phyloP scores from a whole-genome alignment of 2,329 filamentous ascomycete species.

The Curvularia sp. region DNA sequence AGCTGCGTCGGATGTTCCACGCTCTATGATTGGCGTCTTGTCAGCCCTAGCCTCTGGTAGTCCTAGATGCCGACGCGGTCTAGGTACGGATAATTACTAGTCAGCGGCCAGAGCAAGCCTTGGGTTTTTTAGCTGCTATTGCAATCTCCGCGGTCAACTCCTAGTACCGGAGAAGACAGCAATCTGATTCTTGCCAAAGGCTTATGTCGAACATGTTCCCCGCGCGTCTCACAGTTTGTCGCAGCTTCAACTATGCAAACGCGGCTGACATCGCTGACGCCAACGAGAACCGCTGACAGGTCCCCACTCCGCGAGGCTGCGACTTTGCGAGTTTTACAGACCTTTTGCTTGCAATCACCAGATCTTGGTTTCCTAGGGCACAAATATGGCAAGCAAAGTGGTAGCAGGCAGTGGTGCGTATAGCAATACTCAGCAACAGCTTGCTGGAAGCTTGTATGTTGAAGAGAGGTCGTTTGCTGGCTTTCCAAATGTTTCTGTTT shows the following conservation, averaged over 20 bases:
- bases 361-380: not conserved
- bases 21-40: not conserved
- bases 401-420: not conserved
- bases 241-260: not conserved
- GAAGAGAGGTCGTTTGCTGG: slow-evolving; percentile 10
- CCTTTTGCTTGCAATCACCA: not conserved
- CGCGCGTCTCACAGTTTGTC: not conserved
- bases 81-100: slow-evolving; percentile 1
- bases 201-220: not conserved
- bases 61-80: not conserved
- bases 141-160: not conserved
- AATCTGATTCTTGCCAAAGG: not conserved
- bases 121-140: not conserved
- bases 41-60: not conserved
- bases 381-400: not conserved
- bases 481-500: slow-evolving; percentile 16
- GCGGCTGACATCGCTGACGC: not conserved
- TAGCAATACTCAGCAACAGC: not conserved
- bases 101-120: not conserved
- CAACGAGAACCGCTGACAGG: not conserved
- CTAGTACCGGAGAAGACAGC: not conserved
- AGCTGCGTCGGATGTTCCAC: not conserved
- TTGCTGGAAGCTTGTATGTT: not conserved
- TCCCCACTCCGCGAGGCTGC: not conserved
- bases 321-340: not conserved